Base-by-base conservation (phyloP, 2,329 filamentous ascomycete genomes). In the Verticillium zaregamsianum region DNA sequence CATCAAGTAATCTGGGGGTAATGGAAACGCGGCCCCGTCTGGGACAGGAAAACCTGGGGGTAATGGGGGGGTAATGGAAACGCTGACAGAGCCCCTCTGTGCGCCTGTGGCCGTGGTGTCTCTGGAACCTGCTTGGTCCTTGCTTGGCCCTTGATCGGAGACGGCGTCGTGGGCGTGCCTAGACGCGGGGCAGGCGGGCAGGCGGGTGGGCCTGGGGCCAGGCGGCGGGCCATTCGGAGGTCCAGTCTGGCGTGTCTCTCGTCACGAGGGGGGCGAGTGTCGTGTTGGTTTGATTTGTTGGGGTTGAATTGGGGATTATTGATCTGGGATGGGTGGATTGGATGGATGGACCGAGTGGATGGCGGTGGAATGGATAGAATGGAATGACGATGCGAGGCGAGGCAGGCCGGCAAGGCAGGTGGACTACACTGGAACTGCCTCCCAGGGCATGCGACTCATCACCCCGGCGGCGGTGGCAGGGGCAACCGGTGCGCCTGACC, bases 1-100 rank as follows among this genome's bases (percentile, higher is more conserved):
- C 59, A 65, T 65, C 62, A 65, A 65, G 65, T 65, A 66, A 66
- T 64, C 57, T 64, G 65, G 64, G 65, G 65, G 65, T 66, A 66
- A 66, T 66, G 59, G 61, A 66, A 66, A 66, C 64, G 58, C 45
- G 23, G 23, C 33, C 56, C 35, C 33, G 35, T 45, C 56, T 37
- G 35, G 35, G 57, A 31, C 25, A 40, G 57, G 25, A 40, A 45
- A 58, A 58, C 20, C 57, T 58, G 57, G 57, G 57, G 57, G 57
- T 58, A 58, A 58, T 58, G 57, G 45, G 57, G 57, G 57, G 57
- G 57, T 58, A 58, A 58, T 58, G 39, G 57, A 58, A 58, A 49
- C 37, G 28, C 57, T 28, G 57, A n/a, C 55, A 28, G 37, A 49
- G 45, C 45, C 45, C 45, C 45, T n/a, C n/a, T 25, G 45, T 49